Conservation (phyloP, 208 protist genomes). For the Crithidia thermophila region DNA sequence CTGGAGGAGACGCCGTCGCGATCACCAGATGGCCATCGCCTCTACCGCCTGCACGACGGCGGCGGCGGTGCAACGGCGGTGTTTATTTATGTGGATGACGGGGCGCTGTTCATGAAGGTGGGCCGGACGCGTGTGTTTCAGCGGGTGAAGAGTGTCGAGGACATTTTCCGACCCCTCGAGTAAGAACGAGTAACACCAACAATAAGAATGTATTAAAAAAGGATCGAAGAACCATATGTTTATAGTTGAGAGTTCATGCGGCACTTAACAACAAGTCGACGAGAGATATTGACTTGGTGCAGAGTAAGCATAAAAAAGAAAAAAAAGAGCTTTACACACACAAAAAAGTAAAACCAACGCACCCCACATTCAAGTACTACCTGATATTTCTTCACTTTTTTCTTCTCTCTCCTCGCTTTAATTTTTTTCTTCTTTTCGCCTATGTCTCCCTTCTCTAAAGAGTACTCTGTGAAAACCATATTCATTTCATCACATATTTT, state of each 20-base stretch:
- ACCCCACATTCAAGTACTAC: background rate
- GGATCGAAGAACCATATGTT: background rate
- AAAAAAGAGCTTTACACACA: too few relatives aligned
- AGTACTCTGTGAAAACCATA: too few relatives aligned
- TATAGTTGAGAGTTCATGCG: too few relatives aligned
- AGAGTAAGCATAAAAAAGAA: too few relatives aligned
- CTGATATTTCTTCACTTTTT: background rate
- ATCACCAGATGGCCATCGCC: conserved; percentile 59
- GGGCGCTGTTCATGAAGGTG: conserved; percentile 61
- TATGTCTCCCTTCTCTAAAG: too few relatives aligned
- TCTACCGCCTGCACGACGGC: conserved; percentile 66
- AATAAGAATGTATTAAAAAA: conserved; percentile 1
- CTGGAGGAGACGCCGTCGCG: conserved; percentile 67
- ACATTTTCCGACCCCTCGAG: conserved; percentile 58
- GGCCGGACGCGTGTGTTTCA: conserved; percentile 48
- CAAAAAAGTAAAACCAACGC: background rate
- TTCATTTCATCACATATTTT: too few relatives aligned
- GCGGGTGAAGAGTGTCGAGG: conserved; percentile 64
- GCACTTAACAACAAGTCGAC: too few relatives aligned
- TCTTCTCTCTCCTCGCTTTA: conserved; percentile 2
- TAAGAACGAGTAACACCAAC: background rate
- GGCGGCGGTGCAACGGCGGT: conserved; percentile 26
- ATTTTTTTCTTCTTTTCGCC: too few relatives aligned
- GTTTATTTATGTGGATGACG: conserved; percentile 77
- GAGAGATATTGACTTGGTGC: too few relatives aligned